Percentiles rank a stretch among this genome's conserved stretches.
Evolutionary conservation across 768 basidiomycete species (phyloP).

Genomic region (Termitomyces sp.): DNA sequence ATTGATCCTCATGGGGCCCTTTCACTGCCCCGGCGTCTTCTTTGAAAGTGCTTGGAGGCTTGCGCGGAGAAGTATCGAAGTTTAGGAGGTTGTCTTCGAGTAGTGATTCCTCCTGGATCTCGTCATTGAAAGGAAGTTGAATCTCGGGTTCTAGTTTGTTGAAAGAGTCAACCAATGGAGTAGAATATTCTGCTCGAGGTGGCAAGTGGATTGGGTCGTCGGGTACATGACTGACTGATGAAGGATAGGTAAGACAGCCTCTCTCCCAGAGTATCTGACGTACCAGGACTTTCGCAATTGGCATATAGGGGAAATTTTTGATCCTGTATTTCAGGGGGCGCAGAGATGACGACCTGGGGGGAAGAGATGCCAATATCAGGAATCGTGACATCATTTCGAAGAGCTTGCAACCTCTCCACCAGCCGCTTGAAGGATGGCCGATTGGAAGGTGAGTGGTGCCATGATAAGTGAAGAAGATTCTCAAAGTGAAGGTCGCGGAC

Average conservation of each 20-base stretch:
- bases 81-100: background rate
- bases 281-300: background rate
- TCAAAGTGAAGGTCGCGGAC: background rate
- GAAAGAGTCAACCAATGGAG: slow-evolving; percentile 3
- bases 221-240: background rate
- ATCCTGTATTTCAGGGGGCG: background rate
- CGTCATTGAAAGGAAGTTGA: background rate
- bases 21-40: slow-evolving; percentile 1
- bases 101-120: background rate
- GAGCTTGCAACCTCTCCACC: background rate
- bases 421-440: slow-evolving; percentile 7
- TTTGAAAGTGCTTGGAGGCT: background rate
- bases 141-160: background rate
- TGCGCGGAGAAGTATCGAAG: background rate
- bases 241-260: background rate
- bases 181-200: slow-evolving; percentile 8
- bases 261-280: background rate
- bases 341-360: slow-evolving; percentile 5
- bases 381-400: background rate
- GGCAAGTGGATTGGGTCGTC: background rate
- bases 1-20: background rate
- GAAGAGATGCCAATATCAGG: background rate
- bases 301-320: background rate
- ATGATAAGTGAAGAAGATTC: slow-evolving; percentile 1
- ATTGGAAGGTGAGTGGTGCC: slow-evolving; percentile 2